Conservation (phyloP, 192 early-diverging fungal species). For the Neocallimastix lanati region DNA sequence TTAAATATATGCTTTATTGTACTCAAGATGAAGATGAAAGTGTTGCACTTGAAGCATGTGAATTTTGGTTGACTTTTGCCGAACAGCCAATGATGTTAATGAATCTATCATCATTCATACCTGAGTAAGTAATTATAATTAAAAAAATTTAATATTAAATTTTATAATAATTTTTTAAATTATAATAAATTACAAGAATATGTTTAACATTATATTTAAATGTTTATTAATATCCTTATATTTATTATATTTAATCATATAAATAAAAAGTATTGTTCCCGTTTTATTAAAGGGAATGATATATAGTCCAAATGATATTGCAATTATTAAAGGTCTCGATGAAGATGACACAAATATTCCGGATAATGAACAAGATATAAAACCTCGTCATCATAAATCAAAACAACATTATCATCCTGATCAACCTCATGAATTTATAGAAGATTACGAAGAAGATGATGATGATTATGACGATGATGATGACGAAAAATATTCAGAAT, state of each 20-base stretch:
- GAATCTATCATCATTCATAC: constrained; percentile 17
- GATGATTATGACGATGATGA: constrained; percentile 70
- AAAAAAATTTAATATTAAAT: no score
- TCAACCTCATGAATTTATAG: constrained; percentile 6
- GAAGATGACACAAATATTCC: constrained; percentile 74
- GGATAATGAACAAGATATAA: constrained; percentile 82
- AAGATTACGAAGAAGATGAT: constrained; percentile 57
- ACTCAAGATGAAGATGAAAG: constrained; percentile 71
- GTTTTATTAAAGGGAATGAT: constrained; percentile 90
- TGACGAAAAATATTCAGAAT: constrained; percentile 71
- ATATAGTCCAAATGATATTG: constrained; percentile 80
- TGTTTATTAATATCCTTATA: no score
- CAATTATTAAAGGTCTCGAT: constrained; percentile 42
- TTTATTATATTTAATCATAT: constrained; percentile 10
- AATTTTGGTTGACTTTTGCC: constrained; percentile 95
- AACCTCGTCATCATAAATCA: constrained; percentile 79
- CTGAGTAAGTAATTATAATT: neutral
- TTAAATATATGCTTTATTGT: constrained; percentile 88
- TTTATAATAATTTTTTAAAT: no score
- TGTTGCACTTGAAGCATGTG: constrained; percentile 93
- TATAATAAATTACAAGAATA: no score
- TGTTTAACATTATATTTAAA: no score
- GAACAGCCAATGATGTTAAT: constrained; percentile 71
- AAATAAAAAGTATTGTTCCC: constrained; percentile 58
- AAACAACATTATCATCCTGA: constrained; percentile 50